A percentile compares a stretch with the other conserved stretches of the same genome.
Evolutionary conservation across 2,329 filamentous ascomycete species (phyloP).

Genomic region (Onygena corvina): DNA sequence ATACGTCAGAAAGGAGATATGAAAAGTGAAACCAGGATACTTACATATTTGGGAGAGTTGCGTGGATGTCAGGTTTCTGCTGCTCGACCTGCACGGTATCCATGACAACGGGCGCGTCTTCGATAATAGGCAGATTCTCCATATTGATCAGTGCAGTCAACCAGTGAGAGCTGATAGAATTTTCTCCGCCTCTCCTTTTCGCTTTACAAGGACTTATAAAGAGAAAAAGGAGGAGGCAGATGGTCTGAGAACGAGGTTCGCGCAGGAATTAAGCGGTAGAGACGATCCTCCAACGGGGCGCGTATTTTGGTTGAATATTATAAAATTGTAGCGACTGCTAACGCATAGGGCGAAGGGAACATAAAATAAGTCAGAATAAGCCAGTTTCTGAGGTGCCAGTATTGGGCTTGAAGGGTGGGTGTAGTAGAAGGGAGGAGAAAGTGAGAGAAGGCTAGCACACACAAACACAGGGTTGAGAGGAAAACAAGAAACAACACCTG

Average conservation of each 20-base stretch:
- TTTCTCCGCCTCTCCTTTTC: neutral
- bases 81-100: neutral
- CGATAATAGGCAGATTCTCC: neutral
- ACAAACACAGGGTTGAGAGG: neutral
- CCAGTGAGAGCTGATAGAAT: neutral
- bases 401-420: neutral
- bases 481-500: neutral
- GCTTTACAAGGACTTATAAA: neutral
- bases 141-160: neutral
- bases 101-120: neutral
- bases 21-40: neutral
- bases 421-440: neutral
- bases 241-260: too few species aligned
- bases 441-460: neutral
- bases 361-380: slow-evolving; percentile 1
- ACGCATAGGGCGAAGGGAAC: neutral
- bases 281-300: too few species aligned
- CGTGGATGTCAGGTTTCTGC: neutral
- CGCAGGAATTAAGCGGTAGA: too few species aligned
- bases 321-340: neutral
- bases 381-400: too few species aligned
- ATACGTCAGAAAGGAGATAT: neutral
- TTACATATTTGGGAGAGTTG: neutral
- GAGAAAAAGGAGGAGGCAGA: too few species aligned
- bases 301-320: neutral